Evolutionary conservation across 495 filamentous ascomycete species (phyloP).

Genomic region (Eremomyces bilateralis): DNA sequence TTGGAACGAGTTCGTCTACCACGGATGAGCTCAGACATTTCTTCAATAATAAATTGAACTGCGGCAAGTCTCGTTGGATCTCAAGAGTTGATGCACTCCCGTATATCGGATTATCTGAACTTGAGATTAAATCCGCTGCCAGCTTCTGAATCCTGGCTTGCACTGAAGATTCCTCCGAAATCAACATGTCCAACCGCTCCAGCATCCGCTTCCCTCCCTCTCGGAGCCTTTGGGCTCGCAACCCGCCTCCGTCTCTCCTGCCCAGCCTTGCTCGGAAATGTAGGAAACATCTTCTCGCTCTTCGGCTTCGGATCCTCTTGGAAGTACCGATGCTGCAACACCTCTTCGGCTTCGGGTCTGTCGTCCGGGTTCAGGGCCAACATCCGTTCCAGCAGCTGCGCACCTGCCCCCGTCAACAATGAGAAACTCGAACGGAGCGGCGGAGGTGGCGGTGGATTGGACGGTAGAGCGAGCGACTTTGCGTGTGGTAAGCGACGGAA

Average conservation of each 20-base stretch:
- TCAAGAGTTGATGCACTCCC: no score
- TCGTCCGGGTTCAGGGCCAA: conserved; percentile 53
- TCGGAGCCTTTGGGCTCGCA: conserved; percentile 72
- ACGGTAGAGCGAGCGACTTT: conserved; percentile 57
- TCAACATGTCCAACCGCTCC: conserved; percentile 23
- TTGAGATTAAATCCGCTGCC: no score
- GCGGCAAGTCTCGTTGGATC: no score
- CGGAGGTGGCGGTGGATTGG: conserved; percentile 14
- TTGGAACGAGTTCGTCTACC: no score
- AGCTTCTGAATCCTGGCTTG: no score
- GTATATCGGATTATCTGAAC: no score
- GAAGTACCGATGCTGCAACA: conserved; percentile 68
- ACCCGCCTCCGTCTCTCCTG: conserved; percentile 60
- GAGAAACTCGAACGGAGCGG: conserved; percentile 55
- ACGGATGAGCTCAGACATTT: no score
- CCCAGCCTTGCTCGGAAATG: conserved; percentile 80
- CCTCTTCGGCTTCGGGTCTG: conserved; percentile 46
- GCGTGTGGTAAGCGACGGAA: conserved; percentile 84
- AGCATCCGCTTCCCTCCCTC: conserved; percentile 44
- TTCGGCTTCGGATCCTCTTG: conserved; percentile 75
- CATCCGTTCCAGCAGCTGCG: conserved; percentile 40
- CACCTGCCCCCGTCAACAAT: conserved; percentile 55
- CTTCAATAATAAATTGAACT: no score
- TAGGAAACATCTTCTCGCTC: conserved; percentile 39
- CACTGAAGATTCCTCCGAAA: neutral